Evolutionary conservation across 1,284 basidiomycete genomes (phyloP).

Genomic region (Leccinum fuscescens): DNA sequence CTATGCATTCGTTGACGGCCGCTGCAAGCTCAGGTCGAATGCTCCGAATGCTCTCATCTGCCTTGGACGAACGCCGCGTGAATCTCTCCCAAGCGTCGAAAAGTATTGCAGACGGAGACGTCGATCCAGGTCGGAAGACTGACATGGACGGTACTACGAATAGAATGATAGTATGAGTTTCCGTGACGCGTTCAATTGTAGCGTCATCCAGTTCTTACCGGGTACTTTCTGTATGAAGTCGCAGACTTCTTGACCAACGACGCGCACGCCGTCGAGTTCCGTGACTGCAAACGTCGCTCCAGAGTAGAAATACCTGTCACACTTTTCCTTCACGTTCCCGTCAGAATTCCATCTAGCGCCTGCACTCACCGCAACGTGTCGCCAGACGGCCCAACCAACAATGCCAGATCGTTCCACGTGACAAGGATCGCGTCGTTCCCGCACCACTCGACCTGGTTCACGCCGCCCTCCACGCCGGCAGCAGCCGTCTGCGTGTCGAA

Average conservation of each 20-base stretch:
- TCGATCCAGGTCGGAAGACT: conserved; percentile 90
- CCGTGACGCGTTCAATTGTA: neutral
- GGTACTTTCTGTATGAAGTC: conserved; percentile 95
- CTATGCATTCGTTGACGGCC: conserved; percentile 91
- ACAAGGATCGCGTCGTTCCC: conserved; percentile 93
- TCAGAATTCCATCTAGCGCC: neutral
- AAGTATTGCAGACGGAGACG: conserved; percentile 87
- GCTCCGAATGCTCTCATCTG: conserved; percentile 89
- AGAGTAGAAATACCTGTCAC: conserved; percentile 75
- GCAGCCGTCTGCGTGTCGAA: conserved; percentile 65
- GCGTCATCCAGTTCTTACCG: conserved; percentile 42
- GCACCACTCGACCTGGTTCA: conserved; percentile 88
- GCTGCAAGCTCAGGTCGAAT: conserved; percentile 83
- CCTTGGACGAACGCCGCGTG: conserved; percentile 78
- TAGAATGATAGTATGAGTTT: neutral
- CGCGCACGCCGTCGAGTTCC: conserved; percentile 85
- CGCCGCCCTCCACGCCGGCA: conserved; percentile 52
- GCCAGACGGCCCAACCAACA: conserved; percentile 90
- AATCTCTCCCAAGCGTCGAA: conserved; percentile 94
- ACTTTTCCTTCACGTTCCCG: conserved; percentile 41
- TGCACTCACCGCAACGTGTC: conserved; percentile 76
- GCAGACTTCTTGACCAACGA: conserved; percentile 76
- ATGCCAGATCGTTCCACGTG: conserved; percentile 76
- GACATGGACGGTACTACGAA: conserved; percentile 68
- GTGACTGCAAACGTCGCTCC: conserved; percentile 78